Conservation (phyloP, 176 grass and related monocot genomes). For the Carex scoparia region DNA sequence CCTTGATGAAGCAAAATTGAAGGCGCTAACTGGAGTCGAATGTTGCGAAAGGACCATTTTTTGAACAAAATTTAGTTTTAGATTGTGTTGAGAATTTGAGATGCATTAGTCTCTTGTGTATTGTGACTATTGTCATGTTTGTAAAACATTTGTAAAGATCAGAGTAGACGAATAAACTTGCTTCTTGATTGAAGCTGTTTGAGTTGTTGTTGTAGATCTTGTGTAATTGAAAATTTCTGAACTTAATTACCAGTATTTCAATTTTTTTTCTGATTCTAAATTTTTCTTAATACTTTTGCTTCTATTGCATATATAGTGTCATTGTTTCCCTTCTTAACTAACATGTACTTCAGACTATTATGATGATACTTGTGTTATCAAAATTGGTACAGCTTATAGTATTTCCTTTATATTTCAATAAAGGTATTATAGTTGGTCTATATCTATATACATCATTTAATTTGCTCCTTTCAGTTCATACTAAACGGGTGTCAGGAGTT, state of each 20-base stretch:
- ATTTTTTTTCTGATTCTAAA: neutral
- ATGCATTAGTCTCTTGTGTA: neutral
- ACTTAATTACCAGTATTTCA: no score
- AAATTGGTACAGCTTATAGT: no score
- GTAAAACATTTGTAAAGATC: constrained; percentile 19
- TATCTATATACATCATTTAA: no score
- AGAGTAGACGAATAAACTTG: constrained; percentile 3
- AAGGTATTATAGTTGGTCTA: no score
- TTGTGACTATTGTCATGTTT: neutral
- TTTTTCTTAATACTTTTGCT: neutral
- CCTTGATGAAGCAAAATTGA: neutral
- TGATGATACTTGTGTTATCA: no score
- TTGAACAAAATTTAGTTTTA: constrained; percentile 11
- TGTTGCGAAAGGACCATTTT: neutral
- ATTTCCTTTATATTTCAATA: no score
- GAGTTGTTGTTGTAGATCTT: neutral
- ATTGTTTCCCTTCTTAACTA: neutral
- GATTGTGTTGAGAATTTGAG: neutral
- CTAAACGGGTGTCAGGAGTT: no score
- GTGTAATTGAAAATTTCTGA: neutral
- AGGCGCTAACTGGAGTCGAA: neutral
- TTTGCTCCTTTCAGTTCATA: no score
- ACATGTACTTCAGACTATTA: no score
- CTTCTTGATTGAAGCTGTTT: constrained; percentile 6
- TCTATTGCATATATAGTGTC: neutral